These are phyloP conservation scores for Thymus mandschuricus DNA, from an alignment of 257 asterid species.

Conservation along the genomic window DNA sequence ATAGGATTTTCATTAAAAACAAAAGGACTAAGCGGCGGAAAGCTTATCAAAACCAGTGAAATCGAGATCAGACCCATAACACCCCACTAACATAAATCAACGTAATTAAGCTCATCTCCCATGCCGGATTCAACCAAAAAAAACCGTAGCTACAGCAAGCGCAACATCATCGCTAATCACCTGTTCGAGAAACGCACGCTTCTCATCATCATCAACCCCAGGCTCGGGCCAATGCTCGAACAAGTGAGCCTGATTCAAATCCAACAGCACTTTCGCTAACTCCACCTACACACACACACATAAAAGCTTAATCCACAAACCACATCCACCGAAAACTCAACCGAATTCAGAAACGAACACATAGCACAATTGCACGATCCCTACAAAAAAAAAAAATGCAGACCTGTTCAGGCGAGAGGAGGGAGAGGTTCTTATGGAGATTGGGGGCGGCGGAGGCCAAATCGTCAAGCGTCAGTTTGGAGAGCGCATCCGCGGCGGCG, in stretches of 20 bases:
- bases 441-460: constrained; percentile 59
- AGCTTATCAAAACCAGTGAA: background rate
- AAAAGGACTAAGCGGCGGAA: background rate
- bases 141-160: background rate
- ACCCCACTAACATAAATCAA: background rate
- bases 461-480: constrained; percentile 49
- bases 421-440: constrained; percentile 61
- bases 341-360: background rate
- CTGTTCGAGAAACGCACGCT: constrained; percentile 80
- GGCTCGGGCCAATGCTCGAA: constrained; percentile 90
- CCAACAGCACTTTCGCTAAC: constrained; percentile 71
- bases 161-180: constrained; percentile 31
- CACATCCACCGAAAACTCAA: constrained; percentile 13
- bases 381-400: background rate
- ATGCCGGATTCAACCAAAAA: constrained; percentile 12
- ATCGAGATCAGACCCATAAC: background rate
- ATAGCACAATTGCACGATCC: background rate
- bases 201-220: constrained; percentile 77
- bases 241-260: constrained; percentile 76
- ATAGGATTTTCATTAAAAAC: background rate
- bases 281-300: constrained; percentile 57
- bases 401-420: constrained; percentile 78
- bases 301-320: constrained; percentile 25
- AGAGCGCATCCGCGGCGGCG: constrained; percentile 50
- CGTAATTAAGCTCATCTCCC: constrained; percentile 22